phyloP scores from a whole-genome alignment of 2,329 filamentous ascomycete species.

The Oidium heveae region DNA sequence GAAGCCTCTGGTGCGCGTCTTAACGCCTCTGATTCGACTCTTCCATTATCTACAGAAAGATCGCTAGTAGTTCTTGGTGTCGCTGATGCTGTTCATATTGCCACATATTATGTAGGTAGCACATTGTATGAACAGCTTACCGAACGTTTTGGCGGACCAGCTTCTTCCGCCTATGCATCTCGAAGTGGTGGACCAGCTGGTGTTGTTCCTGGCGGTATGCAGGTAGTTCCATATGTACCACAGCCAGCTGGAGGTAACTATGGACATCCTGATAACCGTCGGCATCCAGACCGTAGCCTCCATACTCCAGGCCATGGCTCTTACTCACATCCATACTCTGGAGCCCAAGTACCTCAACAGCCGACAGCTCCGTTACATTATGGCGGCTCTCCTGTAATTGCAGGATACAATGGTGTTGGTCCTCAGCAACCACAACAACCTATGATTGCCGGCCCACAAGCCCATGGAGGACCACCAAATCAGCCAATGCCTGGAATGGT shows the following conservation, averaged over 20 bases:
- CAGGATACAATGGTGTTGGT: slow-evolving; percentile 52
- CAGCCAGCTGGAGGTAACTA: slow-evolving; percentile 84
- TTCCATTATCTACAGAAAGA: slow-evolving; percentile 84
- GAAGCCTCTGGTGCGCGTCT: slow-evolving; percentile 89
- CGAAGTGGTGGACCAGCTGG: slow-evolving; percentile 81
- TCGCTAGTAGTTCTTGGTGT: slow-evolving; percentile 97
- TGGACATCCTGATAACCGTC: slow-evolving; percentile 67
- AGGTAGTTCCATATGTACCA: slow-evolving; percentile 93
- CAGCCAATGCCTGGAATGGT: slow-evolving; percentile 53
- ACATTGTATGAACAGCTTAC: slow-evolving; percentile 95
- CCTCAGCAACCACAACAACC: slow-evolving; percentile 52
- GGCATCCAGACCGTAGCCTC: slow-evolving; percentile 50
- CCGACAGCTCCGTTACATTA: slow-evolving; percentile 53
- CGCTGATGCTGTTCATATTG: slow-evolving; percentile 93
- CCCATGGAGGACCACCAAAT: slow-evolving; percentile 43
- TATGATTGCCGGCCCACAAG: slow-evolving; percentile 29
- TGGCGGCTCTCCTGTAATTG: slow-evolving; percentile 30
- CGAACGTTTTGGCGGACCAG: slow-evolving; percentile 84
- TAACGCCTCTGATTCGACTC: slow-evolving; percentile 84
- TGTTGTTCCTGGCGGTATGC: slow-evolving; percentile 89
- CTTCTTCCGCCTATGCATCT: slow-evolving; percentile 92
- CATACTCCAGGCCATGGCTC: slow-evolving; percentile 44
- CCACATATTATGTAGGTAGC: slow-evolving; percentile 93
- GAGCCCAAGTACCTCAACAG: slow-evolving; percentile 22
- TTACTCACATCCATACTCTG: slow-evolving; percentile 35